A percentile compares a stretch with the other conserved stretches of the same genome.
Evolutionary conservation across 2,329 filamentous ascomycete genomes (phyloP).

Genomic region (Xylaria multiplex): DNA sequence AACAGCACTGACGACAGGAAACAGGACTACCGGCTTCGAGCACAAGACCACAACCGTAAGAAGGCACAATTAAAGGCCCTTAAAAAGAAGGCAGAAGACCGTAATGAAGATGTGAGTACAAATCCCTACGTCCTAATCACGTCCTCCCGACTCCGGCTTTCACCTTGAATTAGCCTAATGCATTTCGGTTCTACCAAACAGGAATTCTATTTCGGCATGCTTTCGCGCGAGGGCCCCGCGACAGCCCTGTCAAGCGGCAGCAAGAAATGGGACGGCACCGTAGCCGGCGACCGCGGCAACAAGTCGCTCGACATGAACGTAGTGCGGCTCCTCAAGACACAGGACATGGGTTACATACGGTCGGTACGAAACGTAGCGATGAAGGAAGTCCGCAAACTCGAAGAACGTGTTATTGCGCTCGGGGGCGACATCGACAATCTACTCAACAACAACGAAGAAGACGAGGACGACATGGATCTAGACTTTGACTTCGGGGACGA

Average conservation of each 20-base stretch:
- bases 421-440: constrained; percentile 46
- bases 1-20: constrained; percentile 39
- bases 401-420: constrained; percentile 63
- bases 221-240: constrained; percentile 67
- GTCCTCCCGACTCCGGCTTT: no score
- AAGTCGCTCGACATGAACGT: constrained; percentile 64
- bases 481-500: constrained; percentile 48
- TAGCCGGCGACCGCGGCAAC: constrained; percentile 68
- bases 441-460: constrained; percentile 39
- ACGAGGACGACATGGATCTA: constrained; percentile 48
- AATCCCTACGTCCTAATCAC: no score
- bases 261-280: constrained; percentile 64
- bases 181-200: background rate
- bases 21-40: constrained; percentile 70
- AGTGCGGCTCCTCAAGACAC: constrained; percentile 73
- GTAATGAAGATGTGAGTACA: constrained; percentile 69
- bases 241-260: constrained; percentile 60
- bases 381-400: constrained; percentile 66
- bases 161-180: constrained; percentile 10
- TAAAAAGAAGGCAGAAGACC: constrained; percentile 69
- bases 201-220: constrained; percentile 76
- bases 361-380: constrained; percentile 68
- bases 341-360: constrained; percentile 72
- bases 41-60: constrained; percentile 73
- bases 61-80: constrained; percentile 69